Conservation (phyloP, 352 stramenopile genomes). For the Globisporangium barbulae region DNA sequence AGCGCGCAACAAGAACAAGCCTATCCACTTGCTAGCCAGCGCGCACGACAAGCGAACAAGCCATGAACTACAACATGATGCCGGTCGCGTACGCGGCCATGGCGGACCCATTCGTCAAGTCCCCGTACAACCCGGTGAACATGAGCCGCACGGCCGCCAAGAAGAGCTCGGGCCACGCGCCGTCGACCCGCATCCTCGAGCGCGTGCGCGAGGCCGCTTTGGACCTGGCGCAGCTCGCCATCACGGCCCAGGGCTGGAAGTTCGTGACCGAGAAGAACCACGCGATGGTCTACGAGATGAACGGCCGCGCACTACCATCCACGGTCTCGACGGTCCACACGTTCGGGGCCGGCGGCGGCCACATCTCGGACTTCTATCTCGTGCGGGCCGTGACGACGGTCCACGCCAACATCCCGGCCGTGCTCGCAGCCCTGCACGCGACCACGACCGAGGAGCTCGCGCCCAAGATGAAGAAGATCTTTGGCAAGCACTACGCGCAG, state of each 20-base stretch:
- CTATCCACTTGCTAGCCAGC: background rate
- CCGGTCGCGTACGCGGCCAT: conserved; percentile 11
- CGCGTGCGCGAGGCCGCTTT: conserved; percentile 53
- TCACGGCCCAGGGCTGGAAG: conserved; percentile 40
- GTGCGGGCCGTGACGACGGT: conserved; percentile 60
- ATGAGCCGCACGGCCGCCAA: conserved; percentile 49
- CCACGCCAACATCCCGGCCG: conserved; percentile 33
- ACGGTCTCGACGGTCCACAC: conserved; percentile 39
- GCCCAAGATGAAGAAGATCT: conserved; percentile 60
- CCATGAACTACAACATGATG: conserved; percentile 15
- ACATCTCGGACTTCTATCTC: conserved; percentile 64
- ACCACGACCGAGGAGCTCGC: conserved; percentile 39
- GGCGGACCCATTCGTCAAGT: conserved; percentile 37
- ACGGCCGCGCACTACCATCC: conserved; percentile 39
- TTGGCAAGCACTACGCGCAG: conserved; percentile 48
- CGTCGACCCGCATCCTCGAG: conserved; percentile 57
- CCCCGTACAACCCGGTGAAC: conserved; percentile 29
- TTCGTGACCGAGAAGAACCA: conserved; percentile 49
- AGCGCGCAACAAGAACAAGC: background rate
- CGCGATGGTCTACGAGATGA: conserved; percentile 60
- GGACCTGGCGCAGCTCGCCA: conserved; percentile 53
- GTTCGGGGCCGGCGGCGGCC: conserved; percentile 42
- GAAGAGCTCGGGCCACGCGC: conserved; percentile 50
- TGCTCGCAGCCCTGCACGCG: conserved; percentile 49
- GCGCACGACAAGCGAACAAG: background rate